A percentile compares a stretch with the other conserved stretches of the same genome.
Conservation (phyloP, 306 rosid genomes). For the Glycyrrhiza uralensis region DNA sequence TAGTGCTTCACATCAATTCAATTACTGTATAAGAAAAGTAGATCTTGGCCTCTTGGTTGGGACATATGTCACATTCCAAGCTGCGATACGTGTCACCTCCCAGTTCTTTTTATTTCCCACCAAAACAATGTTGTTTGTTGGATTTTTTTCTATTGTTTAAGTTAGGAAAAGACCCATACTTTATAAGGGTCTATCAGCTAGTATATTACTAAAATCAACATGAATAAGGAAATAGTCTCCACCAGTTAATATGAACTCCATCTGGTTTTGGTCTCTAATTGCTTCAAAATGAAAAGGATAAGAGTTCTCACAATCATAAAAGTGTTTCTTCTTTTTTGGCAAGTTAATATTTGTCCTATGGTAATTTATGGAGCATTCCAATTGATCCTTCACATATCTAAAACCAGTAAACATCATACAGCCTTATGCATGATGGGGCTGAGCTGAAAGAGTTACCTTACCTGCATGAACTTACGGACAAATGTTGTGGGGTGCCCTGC, state of each 20-base stretch:
- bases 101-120: no score
- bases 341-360: background rate
- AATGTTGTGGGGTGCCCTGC: slow-evolving; percentile 63
- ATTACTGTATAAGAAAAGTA: no score
- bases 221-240: background rate
- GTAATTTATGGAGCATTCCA: background rate
- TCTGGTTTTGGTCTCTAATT: slow-evolving; percentile 7
- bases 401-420: background rate
- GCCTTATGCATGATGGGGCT: background rate
- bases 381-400: background rate
- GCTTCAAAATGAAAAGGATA: background rate
- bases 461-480: slow-evolving; percentile 93
- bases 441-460: slow-evolving; percentile 45
- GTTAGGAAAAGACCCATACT: no score
- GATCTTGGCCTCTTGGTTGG: no score
- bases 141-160: no score
- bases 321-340: background rate
- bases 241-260: background rate
- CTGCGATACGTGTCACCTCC: no score
- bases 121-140: no score
- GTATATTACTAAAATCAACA: slow-evolving; percentile 15
- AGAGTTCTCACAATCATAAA: background rate
- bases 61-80: no score
- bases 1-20: background rate
- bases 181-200: no score